Percentiles rank a stretch among this genome's conserved stretches.
Conservation (phyloP, 2,329 filamentous ascomycete genomes). For the Herpotrichia juniperi region DNA sequence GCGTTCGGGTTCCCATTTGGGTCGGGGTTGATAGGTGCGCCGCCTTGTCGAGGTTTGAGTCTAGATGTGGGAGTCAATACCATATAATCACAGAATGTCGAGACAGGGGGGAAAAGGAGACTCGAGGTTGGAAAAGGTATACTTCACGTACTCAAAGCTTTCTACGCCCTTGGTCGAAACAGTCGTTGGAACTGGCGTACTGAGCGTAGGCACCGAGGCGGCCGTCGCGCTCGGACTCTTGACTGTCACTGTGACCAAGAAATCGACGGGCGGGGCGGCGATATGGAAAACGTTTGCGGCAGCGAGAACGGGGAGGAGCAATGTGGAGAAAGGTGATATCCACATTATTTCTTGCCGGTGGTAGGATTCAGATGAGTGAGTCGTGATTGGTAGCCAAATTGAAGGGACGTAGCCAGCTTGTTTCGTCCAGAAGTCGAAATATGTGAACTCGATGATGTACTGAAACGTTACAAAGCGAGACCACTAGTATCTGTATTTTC, state of each 20-base stretch:
- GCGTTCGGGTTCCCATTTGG: constrained; percentile 2
- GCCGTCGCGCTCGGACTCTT: constrained; percentile 9
- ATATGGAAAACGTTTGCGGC: constrained; percentile 6
- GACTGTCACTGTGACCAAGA: constrained; percentile 4
- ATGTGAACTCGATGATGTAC: background rate
- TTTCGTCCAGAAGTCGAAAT: too few species aligned
- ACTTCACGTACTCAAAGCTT: background rate
- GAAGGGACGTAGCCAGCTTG: too few species aligned
- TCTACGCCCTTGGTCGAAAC: background rate
- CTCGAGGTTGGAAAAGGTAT: too few species aligned
- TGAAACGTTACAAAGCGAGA: background rate
- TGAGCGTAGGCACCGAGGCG: constrained; percentile 7
- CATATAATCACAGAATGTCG: background rate
- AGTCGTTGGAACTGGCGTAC: background rate
- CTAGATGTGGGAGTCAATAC: background rate
- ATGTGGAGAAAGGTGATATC: background rate
- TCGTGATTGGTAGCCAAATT: too few species aligned
- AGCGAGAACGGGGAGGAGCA: constrained; percentile 12
- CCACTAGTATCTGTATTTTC: background rate
- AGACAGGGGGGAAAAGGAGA: background rate
- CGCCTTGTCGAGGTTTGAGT: too few species aligned
- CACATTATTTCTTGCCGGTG: background rate
- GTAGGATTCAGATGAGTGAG: too few species aligned
- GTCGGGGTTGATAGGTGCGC: too few species aligned
- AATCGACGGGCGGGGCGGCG: constrained; percentile 4